A percentile compares a stretch with the other conserved stretches of the same genome.
These are phyloP conservation scores for Yamadazyma blattariae DNA, from an alignment of 1,139 yeast species.

Conservation along the genomic window DNA sequence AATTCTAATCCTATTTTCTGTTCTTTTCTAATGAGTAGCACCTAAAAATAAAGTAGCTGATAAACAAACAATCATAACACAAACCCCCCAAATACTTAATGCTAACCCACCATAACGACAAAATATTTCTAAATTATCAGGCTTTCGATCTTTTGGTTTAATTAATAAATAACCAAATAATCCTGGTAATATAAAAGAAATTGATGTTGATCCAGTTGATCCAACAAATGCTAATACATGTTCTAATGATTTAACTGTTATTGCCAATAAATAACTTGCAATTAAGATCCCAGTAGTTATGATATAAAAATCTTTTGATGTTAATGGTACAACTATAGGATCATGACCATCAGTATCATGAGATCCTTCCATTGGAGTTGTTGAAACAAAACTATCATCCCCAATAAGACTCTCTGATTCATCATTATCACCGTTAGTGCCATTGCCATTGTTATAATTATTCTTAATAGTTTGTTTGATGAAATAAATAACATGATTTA, in stretches of 20 bases:
- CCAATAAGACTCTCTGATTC: slow-evolving; percentile 27
- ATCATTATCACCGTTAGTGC: slow-evolving; percentile 7
- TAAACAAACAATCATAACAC: slow-evolving; percentile 77
- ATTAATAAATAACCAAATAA: slow-evolving; percentile 76
- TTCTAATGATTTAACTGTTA: slow-evolving; percentile 74
- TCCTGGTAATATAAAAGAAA: slow-evolving; percentile 91
- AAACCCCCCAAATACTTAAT: slow-evolving; percentile 70
- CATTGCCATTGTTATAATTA: not conserved
- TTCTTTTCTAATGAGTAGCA: slow-evolving; percentile 44
- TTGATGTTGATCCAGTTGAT: slow-evolving; percentile 91
- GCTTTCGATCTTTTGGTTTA: slow-evolving; percentile 35
- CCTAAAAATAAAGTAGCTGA: slow-evolving; percentile 69
- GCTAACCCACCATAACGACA: slow-evolving; percentile 59
- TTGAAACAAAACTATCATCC: slow-evolving; percentile 40
- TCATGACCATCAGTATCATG: slow-evolving; percentile 50
- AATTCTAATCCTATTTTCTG: too few relatives aligned
- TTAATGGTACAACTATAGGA: slow-evolving; percentile 52
- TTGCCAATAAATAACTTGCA: slow-evolving; percentile 69
- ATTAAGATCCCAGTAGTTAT: slow-evolving; percentile 65
- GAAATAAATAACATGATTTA: slow-evolving; percentile 64
- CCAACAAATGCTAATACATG: slow-evolving; percentile 91
- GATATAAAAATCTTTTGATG: slow-evolving; percentile 51
- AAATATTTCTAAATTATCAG: slow-evolving; percentile 37
- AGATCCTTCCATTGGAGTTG: slow-evolving; percentile 51
- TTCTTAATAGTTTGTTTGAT: slow-evolving; percentile 8